Percentiles rank a stretch among this genome's conserved stretches.
Conservation (phyloP, 768 basidiomycete genomes). For the Psilocybe subaeruginosa region DNA sequence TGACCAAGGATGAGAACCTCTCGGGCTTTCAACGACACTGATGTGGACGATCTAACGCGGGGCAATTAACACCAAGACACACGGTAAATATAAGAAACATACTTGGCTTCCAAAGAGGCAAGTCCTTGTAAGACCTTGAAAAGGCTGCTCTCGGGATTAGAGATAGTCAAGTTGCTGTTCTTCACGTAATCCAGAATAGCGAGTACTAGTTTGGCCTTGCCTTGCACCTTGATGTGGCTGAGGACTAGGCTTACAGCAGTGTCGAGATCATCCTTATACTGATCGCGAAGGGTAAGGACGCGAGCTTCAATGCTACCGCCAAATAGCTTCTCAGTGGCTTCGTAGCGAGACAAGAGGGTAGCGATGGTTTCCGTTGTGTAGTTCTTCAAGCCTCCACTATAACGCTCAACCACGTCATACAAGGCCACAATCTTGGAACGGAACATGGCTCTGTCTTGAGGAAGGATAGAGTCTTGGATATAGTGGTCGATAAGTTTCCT, state of each 20-base stretch:
- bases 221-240: slow-evolving; percentile 94
- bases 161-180: slow-evolving; percentile 72
- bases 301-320: slow-evolving; percentile 94
- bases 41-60: slow-evolving; percentile 73
- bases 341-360: slow-evolving; percentile 75
- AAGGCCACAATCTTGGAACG: slow-evolving; percentile 71
- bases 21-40: slow-evolving; percentile 92
- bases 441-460: slow-evolving; percentile 83
- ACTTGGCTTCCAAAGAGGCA: slow-evolving; percentile 89
- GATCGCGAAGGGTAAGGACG: slow-evolving; percentile 87
- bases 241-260: slow-evolving; percentile 84
- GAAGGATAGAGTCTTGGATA: slow-evolving; percentile 76
- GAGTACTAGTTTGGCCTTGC: slow-evolving; percentile 88
- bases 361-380: slow-evolving; percentile 86
- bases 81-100: slow-evolving; percentile 27
- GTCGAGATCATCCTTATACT: slow-evolving; percentile 91
- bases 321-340: slow-evolving; percentile 88
- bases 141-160: slow-evolving; percentile 72
- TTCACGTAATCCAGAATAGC: slow-evolving; percentile 91
- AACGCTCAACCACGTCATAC: slow-evolving; percentile 77
- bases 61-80: background rate
- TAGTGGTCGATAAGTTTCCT: slow-evolving; percentile 88
- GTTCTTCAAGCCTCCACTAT: slow-evolving; percentile 79
- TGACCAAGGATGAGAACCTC: slow-evolving; percentile 96
- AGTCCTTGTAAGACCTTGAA: slow-evolving; percentile 80